A percentile compares a stretch with the other conserved stretches of the same genome.
phyloP scores from a whole-genome alignment of 2,329 filamentous ascomycete species.

The Colletotrichum trifolii region DNA sequence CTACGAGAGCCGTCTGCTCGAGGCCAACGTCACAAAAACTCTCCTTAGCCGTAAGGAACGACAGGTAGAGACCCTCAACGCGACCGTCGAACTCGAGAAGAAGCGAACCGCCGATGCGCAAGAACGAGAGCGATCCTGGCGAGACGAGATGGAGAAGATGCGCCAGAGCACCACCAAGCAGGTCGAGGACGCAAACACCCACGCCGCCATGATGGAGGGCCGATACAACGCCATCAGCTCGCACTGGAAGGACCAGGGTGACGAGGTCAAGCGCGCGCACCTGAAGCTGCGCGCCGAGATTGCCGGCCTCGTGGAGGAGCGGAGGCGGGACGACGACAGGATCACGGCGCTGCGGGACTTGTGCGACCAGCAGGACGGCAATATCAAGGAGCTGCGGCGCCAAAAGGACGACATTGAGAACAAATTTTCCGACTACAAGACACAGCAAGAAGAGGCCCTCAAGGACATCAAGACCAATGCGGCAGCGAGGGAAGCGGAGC shows the following conservation, averaged over 20 bases:
- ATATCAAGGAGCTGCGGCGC: slow-evolving; percentile 68
- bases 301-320: slow-evolving; percentile 63
- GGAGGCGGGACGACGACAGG: slow-evolving; percentile 70
- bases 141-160: slow-evolving; percentile 71
- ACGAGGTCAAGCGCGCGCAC: slow-evolving; percentile 66
- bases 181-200: slow-evolving; percentile 72
- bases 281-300: slow-evolving; percentile 65
- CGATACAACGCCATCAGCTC: slow-evolving; percentile 75
- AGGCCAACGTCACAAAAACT: slow-evolving; percentile 77
- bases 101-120: slow-evolving; percentile 69
- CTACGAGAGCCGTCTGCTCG: slow-evolving; percentile 75
- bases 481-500: slow-evolving; percentile 68
- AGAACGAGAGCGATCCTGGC: slow-evolving; percentile 70
- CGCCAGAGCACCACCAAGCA: slow-evolving; percentile 69
- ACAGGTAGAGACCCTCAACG: slow-evolving; percentile 76
- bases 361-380: slow-evolving; percentile 78
- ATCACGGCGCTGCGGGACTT: slow-evolving; percentile 74
- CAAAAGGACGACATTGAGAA: slow-evolving; percentile 71
- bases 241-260: slow-evolving; percentile 75
- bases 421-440: slow-evolving; percentile 73
- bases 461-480: slow-evolving; percentile 69
- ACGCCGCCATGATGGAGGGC: slow-evolving; percentile 75
- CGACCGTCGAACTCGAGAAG: slow-evolving; percentile 72
- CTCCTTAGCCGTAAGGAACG: slow-evolving; percentile 78
- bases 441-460: slow-evolving; percentile 70